Evolutionary conservation across 2,329 filamentous ascomycete genomes (phyloP).

Genomic region (Aciculosporium take): DNA sequence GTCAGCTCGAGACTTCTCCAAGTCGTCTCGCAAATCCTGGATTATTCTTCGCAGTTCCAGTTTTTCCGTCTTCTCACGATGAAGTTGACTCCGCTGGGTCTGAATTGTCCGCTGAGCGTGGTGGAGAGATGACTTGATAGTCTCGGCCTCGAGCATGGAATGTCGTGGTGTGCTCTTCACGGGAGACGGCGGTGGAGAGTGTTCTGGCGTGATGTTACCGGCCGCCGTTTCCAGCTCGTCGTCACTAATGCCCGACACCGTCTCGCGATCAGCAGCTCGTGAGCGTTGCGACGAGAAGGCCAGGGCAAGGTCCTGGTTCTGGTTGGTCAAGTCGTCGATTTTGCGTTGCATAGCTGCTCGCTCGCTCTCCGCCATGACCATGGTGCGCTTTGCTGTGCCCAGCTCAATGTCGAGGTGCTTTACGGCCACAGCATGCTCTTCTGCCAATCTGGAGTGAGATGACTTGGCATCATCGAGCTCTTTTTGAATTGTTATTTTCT

Average conservation of each 20-base stretch:
- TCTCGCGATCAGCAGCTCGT: conserved; percentile 50
- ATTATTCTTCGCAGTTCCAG: conserved; percentile 89
- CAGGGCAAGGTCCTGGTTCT: conserved; percentile 82
- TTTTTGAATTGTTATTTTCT: conserved; percentile 66
- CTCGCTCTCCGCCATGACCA: conserved; percentile 66
- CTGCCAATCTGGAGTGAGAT: conserved; percentile 59
- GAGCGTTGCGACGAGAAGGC: conserved; percentile 64
- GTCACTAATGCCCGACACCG: conserved; percentile 41
- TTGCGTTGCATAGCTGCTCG: conserved; percentile 65
- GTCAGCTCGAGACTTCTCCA: conserved; percentile 56
- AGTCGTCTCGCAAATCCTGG: conserved; percentile 84
- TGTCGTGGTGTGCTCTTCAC: conserved; percentile 85
- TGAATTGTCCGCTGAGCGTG: conserved; percentile 96
- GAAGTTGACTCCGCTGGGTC: conserved; percentile 83
- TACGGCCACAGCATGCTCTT: conserved; percentile 62
- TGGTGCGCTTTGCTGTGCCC: conserved; percentile 66
- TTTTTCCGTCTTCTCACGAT: conserved; percentile 97
- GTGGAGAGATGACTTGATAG: conserved; percentile 80
- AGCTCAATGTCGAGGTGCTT: conserved; percentile 86
- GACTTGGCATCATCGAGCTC: conserved; percentile 86
- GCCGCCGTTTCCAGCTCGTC: conserved; percentile 50
- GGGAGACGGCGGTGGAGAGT: conserved; percentile 81
- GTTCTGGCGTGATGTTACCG: conserved; percentile 66
- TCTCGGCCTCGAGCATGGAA: conserved; percentile 86
- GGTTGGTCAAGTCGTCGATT: conserved; percentile 72